Evolutionary conservation across 805 yeast species (phyloP).

Genomic region (Lachancea sp.): DNA sequence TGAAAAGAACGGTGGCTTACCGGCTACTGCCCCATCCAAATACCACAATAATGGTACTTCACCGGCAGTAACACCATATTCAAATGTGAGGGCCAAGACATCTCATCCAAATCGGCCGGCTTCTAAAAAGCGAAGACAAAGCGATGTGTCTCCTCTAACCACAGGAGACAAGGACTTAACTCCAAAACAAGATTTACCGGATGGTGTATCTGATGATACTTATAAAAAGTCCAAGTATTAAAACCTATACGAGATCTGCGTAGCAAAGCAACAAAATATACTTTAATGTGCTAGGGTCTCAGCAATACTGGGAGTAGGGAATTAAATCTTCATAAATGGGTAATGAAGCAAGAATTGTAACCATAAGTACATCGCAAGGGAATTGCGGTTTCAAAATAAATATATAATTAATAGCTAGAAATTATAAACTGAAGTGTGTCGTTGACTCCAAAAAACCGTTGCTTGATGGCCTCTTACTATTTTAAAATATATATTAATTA

Average conservation of each 20-base stretch:
- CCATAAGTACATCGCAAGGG: too few relatives aligned
- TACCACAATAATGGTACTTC: background rate
- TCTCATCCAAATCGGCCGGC: constrained; percentile 1
- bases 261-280: too few relatives aligned
- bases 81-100: background rate
- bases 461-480: too few relatives aligned
- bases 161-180: constrained; percentile 4
- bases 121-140: constrained; percentile 7
- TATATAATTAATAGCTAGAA: too few relatives aligned
- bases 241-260: background rate
- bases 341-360: too few relatives aligned
- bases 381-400: too few relatives aligned
- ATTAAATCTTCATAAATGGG: too few relatives aligned
- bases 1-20: constrained; percentile 9
- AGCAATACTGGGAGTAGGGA: too few relatives aligned
- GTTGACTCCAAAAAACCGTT: too few relatives aligned
- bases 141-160: constrained; percentile 11
- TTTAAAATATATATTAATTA: too few relatives aligned
- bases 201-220: background rate
- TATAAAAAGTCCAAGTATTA: background rate
- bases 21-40: constrained; percentile 2
- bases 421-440: too few relatives aligned
- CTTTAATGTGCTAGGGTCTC: too few relatives aligned
- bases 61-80: background rate
- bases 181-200: background rate